Percentiles rank a stretch among this genome's conserved stretches.
phyloP scores from a whole-genome alignment of 2,329 filamentous ascomycete species.

The Cladosporium oxysporum region DNA sequence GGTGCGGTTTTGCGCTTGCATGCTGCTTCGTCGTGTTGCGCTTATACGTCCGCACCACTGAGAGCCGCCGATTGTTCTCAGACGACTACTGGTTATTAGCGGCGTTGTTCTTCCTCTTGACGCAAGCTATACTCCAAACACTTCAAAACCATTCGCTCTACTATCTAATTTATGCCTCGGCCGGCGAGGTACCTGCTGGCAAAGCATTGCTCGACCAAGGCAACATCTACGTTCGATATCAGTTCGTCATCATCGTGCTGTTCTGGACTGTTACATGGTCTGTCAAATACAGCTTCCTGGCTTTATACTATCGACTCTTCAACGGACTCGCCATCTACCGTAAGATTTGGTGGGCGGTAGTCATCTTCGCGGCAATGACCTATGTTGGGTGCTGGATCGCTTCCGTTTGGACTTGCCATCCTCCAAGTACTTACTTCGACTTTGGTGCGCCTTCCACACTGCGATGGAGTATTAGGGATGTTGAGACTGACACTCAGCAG shows the following conservation, averaged over 20 bases:
- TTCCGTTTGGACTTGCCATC: conserved; percentile 14
- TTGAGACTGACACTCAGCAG: background rate
- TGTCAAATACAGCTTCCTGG: conserved; percentile 14
- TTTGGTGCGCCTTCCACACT: background rate
- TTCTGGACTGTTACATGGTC: conserved; percentile 12
- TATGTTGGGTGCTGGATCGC: conserved; percentile 15
- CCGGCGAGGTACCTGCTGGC: conserved; percentile 9
- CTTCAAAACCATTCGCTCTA: conserved; percentile 13
- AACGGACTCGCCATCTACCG: conserved; percentile 5
- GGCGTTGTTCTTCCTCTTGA: conserved; percentile 2
- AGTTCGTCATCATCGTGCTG: conserved; percentile 11
- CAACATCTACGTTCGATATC: conserved; percentile 13
- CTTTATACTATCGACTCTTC: conserved; percentile 14
- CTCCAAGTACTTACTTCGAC: conserved; percentile 13
- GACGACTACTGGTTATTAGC: conserved; percentile 16
- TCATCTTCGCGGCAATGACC: background rate
- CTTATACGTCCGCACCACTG: conserved; percentile 11
- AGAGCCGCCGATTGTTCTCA: conserved; percentile 9
- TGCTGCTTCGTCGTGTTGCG: conserved; percentile 3
- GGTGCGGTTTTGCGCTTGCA: conserved; percentile 6
- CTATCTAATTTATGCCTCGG: conserved; percentile 8
- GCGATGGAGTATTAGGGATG: background rate
- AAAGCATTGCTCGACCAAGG: conserved; percentile 8
- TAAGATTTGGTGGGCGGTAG: conserved; percentile 5
- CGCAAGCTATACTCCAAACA: conserved; percentile 14